These are phyloP conservation scores for Ascochyta viciae-villosae DNA, from an alignment of 2,329 filamentous ascomycete genomes.

Conservation along the genomic window DNA sequence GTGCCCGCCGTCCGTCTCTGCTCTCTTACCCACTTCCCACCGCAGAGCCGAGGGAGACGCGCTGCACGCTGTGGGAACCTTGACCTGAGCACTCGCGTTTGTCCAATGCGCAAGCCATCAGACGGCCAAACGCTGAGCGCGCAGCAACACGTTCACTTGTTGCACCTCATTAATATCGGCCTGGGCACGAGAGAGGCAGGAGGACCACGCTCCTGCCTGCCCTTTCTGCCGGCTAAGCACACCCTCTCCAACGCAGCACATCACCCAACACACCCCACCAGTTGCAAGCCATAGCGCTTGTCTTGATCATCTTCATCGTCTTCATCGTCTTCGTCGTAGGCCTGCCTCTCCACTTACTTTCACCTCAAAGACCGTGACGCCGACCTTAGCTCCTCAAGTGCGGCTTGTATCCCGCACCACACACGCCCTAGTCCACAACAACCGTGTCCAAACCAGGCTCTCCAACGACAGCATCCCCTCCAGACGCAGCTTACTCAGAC, in stretches of 20 bases:
- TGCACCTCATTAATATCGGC: conserved; percentile 7
- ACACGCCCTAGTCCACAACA: not conserved
- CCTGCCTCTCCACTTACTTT: not conserved
- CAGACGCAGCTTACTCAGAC: not conserved
- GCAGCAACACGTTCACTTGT: not conserved
- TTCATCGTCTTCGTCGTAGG: not conserved
- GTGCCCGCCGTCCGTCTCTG: not conserved
- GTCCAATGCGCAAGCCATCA: too few relatives aligned
- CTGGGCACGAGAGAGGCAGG: not conserved
- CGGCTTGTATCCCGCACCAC: too few relatives aligned
- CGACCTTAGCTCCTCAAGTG: not conserved
- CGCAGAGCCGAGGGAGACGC: not conserved
- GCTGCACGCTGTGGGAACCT: too few relatives aligned
- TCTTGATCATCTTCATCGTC: not conserved
- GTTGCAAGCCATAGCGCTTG: not conserved
- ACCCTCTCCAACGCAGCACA: not conserved
- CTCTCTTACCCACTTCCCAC: not conserved
- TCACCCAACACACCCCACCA: not conserved
- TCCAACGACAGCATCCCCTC: too few relatives aligned
- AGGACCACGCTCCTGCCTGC: not conserved
- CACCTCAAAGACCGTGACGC: not conserved
- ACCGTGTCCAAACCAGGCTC: too few relatives aligned
- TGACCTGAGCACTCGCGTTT: too few relatives aligned
- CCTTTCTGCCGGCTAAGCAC: not conserved
- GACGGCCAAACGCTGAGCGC: not conserved